Base-by-base conservation (phyloP, 768 basidiomycete species). In the Chalciporus piperatus region DNA sequence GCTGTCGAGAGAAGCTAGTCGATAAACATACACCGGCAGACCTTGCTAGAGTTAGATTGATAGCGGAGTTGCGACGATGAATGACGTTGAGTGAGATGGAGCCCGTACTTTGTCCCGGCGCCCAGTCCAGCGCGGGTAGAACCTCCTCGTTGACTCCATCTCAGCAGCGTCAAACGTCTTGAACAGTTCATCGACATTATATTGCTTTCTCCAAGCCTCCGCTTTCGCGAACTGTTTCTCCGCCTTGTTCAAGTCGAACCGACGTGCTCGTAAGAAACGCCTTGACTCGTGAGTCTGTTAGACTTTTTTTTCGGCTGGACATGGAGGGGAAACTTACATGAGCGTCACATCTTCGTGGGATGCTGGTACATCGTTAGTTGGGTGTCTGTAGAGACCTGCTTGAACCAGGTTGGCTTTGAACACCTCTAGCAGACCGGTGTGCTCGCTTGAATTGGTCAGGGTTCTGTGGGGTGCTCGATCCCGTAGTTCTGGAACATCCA, bases 121-220 rank as follows among this genome's bases (percentile, higher is more conserved):
- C 0, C 89, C 90, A 0, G 87, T 91, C 87, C 87, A 92, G 28
- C 85, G 77, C 1, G 89, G 88, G 69, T 92, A 93, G 54, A 84
- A 87, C 45, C 76, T 71, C 59, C 79, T 78, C 0, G 83, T 65
- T 10, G 63, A 60, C 63, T 85, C 80, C 48, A 90, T 75, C 56
- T 91, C 90, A 8, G 75, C 75, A 0, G 70, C 47, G 19, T 77
- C 76, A 56, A 89, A 85, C 2, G 74, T 73, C 6, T 75, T 72
- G 65, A 82, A 92, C 12, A 92, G 71, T n/a, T 74, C 72, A 27
- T 80, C 76, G 3, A 92, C 81, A 28, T 80, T 66, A 59, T 85
- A 73, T 59, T 79, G 70, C 59, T 73, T 74, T 54, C 89, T 72
- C 92, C 92, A 94, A 5, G 74, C 72, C 59, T 86, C 82, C 0